Evolutionary conservation across 768 basidiomycete species (phyloP).

Genomic region (Hypholoma fasciculare): DNA sequence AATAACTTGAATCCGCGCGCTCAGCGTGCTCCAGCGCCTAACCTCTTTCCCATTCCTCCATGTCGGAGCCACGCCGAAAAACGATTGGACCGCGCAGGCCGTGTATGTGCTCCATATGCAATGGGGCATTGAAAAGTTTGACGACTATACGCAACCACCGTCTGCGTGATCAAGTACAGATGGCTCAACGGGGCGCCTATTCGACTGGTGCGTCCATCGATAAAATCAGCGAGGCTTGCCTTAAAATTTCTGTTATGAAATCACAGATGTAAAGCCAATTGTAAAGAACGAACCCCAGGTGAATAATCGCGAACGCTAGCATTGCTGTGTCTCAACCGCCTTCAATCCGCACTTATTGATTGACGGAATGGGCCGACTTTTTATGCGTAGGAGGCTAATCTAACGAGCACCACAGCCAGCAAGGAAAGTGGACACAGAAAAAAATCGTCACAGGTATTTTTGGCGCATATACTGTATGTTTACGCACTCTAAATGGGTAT

Average conservation of each 20-base stretch:
- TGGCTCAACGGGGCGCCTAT: neutral
- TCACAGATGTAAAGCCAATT: too few relatives aligned
- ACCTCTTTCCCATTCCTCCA: neutral
- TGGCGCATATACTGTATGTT: too few relatives aligned
- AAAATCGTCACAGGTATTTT: too few relatives aligned
- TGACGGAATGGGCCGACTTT: too few relatives aligned
- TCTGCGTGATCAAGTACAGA: neutral
- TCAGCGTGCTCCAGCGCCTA: neutral
- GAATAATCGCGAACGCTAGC: neutral
- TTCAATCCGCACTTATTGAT: neutral
- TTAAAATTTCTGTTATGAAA: too few relatives aligned
- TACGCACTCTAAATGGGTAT: too few relatives aligned
- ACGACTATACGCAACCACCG: neutral
- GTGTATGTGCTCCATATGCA: neutral
- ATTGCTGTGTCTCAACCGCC: neutral
- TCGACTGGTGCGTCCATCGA: neutral
- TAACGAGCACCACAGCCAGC: neutral
- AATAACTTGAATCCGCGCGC: neutral
- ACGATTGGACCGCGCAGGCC: constrained; percentile 3
- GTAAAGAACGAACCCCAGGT: neutral
- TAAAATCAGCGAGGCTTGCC: too few relatives aligned
- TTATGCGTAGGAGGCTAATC: neutral
- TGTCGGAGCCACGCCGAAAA: neutral
- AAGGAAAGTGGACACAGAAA: too few relatives aligned
- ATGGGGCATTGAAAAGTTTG: neutral